phyloP scores from a whole-genome alignment of 257 asterid genomes.

The Nicotiana noctiflora region DNA sequence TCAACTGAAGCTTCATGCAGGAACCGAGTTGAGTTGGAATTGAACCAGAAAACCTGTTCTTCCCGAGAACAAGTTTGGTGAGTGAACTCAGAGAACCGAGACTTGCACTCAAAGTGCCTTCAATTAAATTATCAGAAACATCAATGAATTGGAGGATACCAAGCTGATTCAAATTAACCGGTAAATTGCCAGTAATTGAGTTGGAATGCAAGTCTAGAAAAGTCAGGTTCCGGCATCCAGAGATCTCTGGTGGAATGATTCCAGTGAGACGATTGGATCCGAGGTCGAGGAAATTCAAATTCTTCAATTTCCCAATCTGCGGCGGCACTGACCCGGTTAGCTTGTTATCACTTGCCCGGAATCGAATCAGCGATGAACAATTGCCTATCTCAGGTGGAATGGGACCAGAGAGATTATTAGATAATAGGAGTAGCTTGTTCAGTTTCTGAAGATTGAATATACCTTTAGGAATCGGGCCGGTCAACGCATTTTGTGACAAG shows the following conservation, averaged over 20 bases:
- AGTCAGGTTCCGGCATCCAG: constrained; percentile 63
- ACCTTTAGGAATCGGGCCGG: constrained; percentile 60
- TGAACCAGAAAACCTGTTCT: constrained; percentile 51
- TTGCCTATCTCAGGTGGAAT: constrained; percentile 59
- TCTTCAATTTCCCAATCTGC: constrained; percentile 57
- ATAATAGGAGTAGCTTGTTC: constrained; percentile 49
- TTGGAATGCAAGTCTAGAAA: constrained; percentile 77
- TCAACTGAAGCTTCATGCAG: constrained; percentile 61
- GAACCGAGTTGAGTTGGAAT: constrained; percentile 58
- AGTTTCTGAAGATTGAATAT: constrained; percentile 50
- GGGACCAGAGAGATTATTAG: constrained; percentile 56
- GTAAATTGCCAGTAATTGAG: constrained; percentile 52
- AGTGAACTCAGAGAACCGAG: constrained; percentile 60
- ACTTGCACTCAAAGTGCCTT: constrained; percentile 51
- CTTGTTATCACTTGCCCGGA: constrained; percentile 51
- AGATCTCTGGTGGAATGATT: constrained; percentile 45
- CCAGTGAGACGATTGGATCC: constrained; percentile 62
- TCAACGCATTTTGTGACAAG: constrained; percentile 50
- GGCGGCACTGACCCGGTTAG: constrained; percentile 57
- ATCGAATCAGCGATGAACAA: constrained; percentile 63
- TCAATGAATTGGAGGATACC: constrained; percentile 57
- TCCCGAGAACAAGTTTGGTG: constrained; percentile 56
- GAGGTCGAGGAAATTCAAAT: constrained; percentile 58
- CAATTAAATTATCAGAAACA: constrained; percentile 52
- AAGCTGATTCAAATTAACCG: constrained; percentile 42